Base-by-base conservation (phyloP, 805 yeast species). In the Sugiyamaella boreocaroliniensis region DNA sequence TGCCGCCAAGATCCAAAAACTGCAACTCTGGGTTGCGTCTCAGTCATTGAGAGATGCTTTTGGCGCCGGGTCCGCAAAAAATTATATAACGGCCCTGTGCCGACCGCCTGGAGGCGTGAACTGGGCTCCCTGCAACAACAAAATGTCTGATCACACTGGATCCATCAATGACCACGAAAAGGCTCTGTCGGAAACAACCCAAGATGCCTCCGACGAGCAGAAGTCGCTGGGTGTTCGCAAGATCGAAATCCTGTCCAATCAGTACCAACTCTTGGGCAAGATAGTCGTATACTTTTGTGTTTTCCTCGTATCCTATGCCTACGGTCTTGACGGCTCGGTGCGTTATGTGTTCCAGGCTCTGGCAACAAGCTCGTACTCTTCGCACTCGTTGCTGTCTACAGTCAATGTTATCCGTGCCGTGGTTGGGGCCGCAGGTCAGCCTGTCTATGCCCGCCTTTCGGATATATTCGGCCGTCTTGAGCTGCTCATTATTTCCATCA, bases 391-490 rank as follows among this genome's bases (percentile, higher is more conserved):
- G 52, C 65, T 76, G 44, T 74, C 88, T 5, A 79, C 88, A 2
- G 76, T 84, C 53, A 74, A 77, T 55, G 83, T 81, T 29, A 74
- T 83, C 55, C 73, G 75, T 51, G 70, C 78, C 29, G 85, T 83
- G 41, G 75, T 81, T 48, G 85, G 80, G 46, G 86, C 86, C 22
- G 87, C 84, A 15, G 75, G 85, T 3, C 85, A 81, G 62, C 81
- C 85, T 2, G 73, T 79, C 4, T 80, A 74, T 56, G 88, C 89
- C 10, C 71, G 86, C 58, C 67, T 83, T 40, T 76, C 85, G 9
- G 87, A 83, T 64, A 71, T 76, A n/a, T 82, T 81, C 61, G 89
- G 89, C 14, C 78, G 89, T 63, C 58, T 79, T 32, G 80, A 77
- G 60, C 67, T 82, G 49, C 61, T 80, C 18, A 43, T 77, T 16